These are phyloP conservation scores for Eleusine indica DNA, from an alignment of 176 grass and related monocot species.

Conservation along the genomic window DNA sequence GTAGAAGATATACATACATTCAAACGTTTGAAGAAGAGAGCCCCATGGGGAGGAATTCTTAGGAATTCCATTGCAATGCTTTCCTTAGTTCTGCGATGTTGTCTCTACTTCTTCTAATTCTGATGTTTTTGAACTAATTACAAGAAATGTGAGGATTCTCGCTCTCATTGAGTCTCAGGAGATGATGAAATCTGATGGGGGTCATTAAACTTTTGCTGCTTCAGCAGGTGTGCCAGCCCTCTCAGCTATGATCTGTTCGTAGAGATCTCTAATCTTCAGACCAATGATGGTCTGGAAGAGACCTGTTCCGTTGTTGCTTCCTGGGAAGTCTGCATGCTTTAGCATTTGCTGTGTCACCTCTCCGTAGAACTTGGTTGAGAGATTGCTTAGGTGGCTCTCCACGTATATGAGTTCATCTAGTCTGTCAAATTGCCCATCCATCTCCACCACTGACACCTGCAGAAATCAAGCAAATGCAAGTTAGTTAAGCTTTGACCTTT, in stretches of 20 bases:
- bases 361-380: constrained; percentile 88
- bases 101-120: constrained; percentile 45
- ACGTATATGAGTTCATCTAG: constrained; percentile 92
- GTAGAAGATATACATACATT: constrained; percentile 48
- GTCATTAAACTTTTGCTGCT: constrained; percentile 70
- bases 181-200: neutral
- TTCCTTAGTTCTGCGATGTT: constrained; percentile 45
- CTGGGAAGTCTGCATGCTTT: constrained; percentile 86
- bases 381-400: constrained; percentile 91
- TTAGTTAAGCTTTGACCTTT: constrained; percentile 6
- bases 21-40: constrained; percentile 37
- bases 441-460: constrained; percentile 89
- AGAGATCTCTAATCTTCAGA: constrained; percentile 90
- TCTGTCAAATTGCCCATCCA: constrained; percentile 88
- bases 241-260: constrained; percentile 73
- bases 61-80: constrained; percentile 43
- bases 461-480: constrained; percentile 36
- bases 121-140: constrained; percentile 56
- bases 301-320: constrained; percentile 89
- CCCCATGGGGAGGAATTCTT: constrained; percentile 11
- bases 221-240: constrained; percentile 46
- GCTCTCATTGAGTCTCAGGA: constrained; percentile 39
- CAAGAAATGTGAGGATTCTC: constrained; percentile 44
- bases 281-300: constrained; percentile 88
- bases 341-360: constrained; percentile 97